Percentiles rank a stretch among this genome's conserved stretches.
Conservation (phyloP, 805 yeast genomes). For the Wickerhamiella alocasiicola region DNA sequence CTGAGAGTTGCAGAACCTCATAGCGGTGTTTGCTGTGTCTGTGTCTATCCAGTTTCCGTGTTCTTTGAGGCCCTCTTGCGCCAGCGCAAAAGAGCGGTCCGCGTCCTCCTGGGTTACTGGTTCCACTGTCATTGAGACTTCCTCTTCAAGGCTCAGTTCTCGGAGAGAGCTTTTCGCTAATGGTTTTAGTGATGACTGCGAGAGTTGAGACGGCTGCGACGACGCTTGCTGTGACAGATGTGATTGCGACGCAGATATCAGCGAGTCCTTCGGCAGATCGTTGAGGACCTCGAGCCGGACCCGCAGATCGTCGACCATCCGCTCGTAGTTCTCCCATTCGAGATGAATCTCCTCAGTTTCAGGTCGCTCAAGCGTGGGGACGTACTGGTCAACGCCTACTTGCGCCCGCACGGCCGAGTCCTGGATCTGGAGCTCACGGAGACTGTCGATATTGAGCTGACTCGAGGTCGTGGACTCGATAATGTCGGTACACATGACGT, state of each 20-base stretch:
- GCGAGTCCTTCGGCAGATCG: neutral
- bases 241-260: neutral
- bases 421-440: constrained; percentile 13
- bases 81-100: neutral
- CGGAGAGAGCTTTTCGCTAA: neutral
- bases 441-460: constrained; percentile 14
- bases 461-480: constrained; percentile 40
- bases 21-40: neutral
- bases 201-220: neutral
- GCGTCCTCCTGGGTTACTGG: neutral
- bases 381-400: constrained; percentile 12
- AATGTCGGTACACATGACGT: constrained; percentile 41
- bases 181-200: neutral
- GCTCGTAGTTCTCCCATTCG: constrained; percentile 7
- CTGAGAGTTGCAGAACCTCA: neutral
- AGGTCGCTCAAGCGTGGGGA: neutral
- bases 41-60: neutral
- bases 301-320: neutral
- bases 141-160: neutral
- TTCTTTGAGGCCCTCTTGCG: neutral
- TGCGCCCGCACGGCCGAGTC: constrained; percentile 14
- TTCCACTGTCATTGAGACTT: neutral
- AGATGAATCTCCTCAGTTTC: neutral
- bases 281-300: neutral
- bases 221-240: neutral